Conservation (phyloP, 768 basidiomycete species). For the Pisolithus tinctorius region DNA sequence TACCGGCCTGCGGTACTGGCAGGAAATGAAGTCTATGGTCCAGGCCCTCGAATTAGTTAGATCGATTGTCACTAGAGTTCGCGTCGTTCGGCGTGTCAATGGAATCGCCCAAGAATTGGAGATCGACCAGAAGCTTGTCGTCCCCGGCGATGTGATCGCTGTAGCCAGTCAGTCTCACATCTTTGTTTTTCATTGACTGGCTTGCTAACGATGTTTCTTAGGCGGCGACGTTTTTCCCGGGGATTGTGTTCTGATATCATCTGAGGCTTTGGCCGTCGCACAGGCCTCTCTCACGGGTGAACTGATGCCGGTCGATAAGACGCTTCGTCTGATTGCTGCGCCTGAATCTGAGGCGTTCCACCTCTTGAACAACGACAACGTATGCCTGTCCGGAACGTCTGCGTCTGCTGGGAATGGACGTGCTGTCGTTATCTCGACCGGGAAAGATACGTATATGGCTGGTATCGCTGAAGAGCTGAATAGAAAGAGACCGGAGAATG, state of each 20-base stretch:
- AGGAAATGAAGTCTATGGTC: conserved; percentile 28
- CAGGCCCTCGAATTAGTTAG: conserved; percentile 29
- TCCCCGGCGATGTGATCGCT: conserved; percentile 27
- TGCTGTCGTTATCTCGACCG: conserved; percentile 26
- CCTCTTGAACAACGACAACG: conserved; percentile 26
- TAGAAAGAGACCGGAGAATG: conserved; percentile 25
- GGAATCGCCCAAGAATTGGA: conserved; percentile 20
- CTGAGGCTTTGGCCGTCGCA: conserved; percentile 27
- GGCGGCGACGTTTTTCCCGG: conserved; percentile 32
- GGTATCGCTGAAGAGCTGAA: conserved; percentile 29
- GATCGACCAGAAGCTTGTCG: conserved; percentile 24
- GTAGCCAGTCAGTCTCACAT: conserved; percentile 20
- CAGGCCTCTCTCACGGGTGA: conserved; percentile 33
- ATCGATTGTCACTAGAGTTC: conserved; percentile 27
- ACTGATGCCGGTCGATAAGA: conserved; percentile 29
- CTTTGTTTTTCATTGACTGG: not conserved
- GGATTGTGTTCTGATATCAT: conserved; percentile 27
- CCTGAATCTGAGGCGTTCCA: conserved; percentile 16
- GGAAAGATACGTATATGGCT: conserved; percentile 29
- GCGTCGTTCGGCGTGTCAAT: conserved; percentile 22
- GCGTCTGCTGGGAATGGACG: conserved; percentile 27
- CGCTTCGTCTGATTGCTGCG: conserved; percentile 8
- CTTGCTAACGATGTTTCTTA: conserved; percentile 4
- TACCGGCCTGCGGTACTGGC: conserved; percentile 28
- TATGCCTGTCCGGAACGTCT: conserved; percentile 30